Evolutionary conservation across 495 filamentous ascomycete genomes (phyloP).

Genomic region (Barbatosphaeria neglecta): DNA sequence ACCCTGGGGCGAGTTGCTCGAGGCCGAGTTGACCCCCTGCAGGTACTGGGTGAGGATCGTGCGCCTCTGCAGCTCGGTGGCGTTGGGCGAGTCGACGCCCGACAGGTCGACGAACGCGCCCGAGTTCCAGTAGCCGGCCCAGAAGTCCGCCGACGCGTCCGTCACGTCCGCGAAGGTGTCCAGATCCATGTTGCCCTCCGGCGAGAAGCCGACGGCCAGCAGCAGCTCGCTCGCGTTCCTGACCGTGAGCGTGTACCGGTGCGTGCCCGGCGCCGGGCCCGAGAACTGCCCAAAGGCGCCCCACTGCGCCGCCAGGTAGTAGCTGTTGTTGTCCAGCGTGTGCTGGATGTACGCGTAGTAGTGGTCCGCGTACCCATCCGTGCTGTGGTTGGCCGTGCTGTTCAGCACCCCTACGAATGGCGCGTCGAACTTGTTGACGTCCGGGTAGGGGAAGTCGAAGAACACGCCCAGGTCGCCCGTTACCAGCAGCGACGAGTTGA

Average conservation of each 20-base stretch:
- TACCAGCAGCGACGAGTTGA: slow-evolving; percentile 27
- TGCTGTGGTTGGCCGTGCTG: slow-evolving; percentile 31
- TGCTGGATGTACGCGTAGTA: slow-evolving; percentile 31
- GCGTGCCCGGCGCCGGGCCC: slow-evolving; percentile 19
- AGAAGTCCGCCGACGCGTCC: slow-evolving; percentile 14
- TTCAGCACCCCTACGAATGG: slow-evolving; percentile 39
- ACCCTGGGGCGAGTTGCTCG: slow-evolving; percentile 22
- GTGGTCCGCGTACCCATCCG: slow-evolving; percentile 8
- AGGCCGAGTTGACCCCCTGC: slow-evolving; percentile 34
- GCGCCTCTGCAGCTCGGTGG: slow-evolving; percentile 36
- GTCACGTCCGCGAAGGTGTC: slow-evolving; percentile 1
- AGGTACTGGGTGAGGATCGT: slow-evolving; percentile 40
- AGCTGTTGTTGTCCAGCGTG: slow-evolving; percentile 29
- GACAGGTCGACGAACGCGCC: slow-evolving; percentile 39
- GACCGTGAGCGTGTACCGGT: slow-evolving; percentile 31
- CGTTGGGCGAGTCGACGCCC: slow-evolving; percentile 18
- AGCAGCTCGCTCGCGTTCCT: slow-evolving; percentile 7
- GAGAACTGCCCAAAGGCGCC: slow-evolving; percentile 20
- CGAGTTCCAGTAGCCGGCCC: slow-evolving; percentile 31
- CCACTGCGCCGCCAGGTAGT: slow-evolving; percentile 30
- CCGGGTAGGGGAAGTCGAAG: slow-evolving; percentile 40
- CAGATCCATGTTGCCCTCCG: not conserved
- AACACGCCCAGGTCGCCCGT: slow-evolving; percentile 28
- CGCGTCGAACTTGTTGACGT: slow-evolving; percentile 32
- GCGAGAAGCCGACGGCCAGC: slow-evolving; percentile 24